Evolutionary conservation across 2,329 filamentous ascomycete genomes (phyloP).

Genomic region (Talaromyces albobiverticillius): DNA sequence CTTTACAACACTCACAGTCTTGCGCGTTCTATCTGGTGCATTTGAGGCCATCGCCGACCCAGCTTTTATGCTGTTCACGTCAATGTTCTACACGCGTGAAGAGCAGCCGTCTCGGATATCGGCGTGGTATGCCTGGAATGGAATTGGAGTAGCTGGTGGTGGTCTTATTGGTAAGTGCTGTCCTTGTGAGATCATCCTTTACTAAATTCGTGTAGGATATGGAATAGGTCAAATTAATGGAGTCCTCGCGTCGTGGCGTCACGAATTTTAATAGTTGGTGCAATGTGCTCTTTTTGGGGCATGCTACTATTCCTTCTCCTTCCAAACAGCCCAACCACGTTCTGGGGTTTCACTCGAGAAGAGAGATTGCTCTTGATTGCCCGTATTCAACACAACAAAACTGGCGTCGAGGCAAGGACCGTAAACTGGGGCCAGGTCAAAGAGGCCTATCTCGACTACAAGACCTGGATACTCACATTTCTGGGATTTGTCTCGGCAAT

Average conservation of each 20-base stretch:
- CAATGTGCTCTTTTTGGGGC: constrained; percentile 9
- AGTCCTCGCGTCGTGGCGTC: neutral
- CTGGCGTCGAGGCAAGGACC: constrained; percentile 8
- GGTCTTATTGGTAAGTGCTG: constrained; percentile 7
- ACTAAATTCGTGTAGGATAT: neutral
- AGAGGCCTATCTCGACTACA: constrained; percentile 11
- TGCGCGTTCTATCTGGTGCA: constrained; percentile 54
- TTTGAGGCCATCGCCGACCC: constrained; percentile 54
- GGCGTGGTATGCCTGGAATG: constrained; percentile 10
- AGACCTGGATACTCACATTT: constrained; percentile 4
- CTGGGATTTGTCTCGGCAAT: constrained; percentile 19
- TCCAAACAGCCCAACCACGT: constrained; percentile 10
- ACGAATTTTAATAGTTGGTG: constrained; percentile 8
- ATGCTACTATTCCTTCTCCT: constrained; percentile 6
- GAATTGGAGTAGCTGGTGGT: constrained; percentile 6
- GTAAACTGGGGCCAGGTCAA: constrained; percentile 9
- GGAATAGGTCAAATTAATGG: constrained; percentile 6
- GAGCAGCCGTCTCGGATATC: constrained; percentile 10
- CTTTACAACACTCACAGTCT: constrained; percentile 49
- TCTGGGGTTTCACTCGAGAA: constrained; percentile 7
- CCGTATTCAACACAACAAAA: constrained; percentile 6
- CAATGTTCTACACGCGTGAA: constrained; percentile 7
- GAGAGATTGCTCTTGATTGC: constrained; percentile 11
- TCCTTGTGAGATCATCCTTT: neutral
- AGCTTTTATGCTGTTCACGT: constrained; percentile 54